Conservation (phyloP, 2,329 filamentous ascomycete genomes). For the Ophiobolus disseminans region DNA sequence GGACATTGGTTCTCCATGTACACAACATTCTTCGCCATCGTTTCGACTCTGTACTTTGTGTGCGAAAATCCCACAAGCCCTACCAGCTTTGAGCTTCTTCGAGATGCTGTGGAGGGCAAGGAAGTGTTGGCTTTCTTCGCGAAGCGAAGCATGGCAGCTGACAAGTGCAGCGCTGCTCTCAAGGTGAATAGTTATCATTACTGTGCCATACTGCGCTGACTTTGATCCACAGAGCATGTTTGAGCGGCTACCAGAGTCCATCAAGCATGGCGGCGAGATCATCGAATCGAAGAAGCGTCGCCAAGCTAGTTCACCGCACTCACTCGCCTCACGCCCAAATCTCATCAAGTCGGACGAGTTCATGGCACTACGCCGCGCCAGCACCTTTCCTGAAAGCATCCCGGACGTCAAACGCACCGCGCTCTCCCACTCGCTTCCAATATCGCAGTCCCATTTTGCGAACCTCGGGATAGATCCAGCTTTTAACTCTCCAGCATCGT, state of each 20-base stretch:
- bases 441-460: conserved; percentile 38
- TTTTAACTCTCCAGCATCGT: conserved; percentile 35
- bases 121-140: conserved; percentile 81
- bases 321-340: conserved; percentile 32
- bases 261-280: conserved; percentile 58
- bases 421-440: conserved; percentile 30
- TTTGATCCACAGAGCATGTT: conserved; percentile 71
- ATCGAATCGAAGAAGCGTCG: conserved; percentile 47
- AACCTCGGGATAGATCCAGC: conserved; percentile 36
- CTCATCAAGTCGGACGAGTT: conserved; percentile 33
- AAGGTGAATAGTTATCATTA: conserved; percentile 62
- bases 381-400: conserved; percentile 46
- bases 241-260: conserved; percentile 77
- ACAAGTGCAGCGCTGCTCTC: conserved; percentile 80
- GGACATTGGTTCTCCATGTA: conserved; percentile 89
- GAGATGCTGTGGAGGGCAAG: conserved; percentile 83
- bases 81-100: conserved; percentile 78
- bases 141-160: conserved; percentile 85
- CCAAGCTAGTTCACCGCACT: conserved; percentile 47
- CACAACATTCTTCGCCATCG: conserved; percentile 80
- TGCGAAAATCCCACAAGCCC: conserved; percentile 79
- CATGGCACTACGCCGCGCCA: conserved; percentile 38
- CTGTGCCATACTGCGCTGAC: conserved; percentile 14
- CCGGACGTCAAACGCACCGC: conserved; percentile 38
- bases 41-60: conserved; percentile 80